Base-by-base conservation (phyloP, 495 filamentous ascomycete genomes). In the Penicillium bovifimosum region DNA sequence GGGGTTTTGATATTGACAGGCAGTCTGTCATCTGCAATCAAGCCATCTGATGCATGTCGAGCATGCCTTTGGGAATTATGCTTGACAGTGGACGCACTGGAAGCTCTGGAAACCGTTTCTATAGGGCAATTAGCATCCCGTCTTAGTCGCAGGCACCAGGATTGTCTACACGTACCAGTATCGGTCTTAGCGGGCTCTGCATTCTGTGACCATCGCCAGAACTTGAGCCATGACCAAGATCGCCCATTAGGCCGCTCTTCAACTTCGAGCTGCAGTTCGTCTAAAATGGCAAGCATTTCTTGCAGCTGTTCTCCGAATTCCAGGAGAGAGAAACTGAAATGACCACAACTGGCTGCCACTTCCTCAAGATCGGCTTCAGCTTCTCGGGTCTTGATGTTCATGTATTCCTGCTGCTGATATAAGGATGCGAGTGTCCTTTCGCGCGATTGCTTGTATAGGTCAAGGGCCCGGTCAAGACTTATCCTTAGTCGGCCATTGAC, bases 361-460 rank as follows among this genome's bases (percentile, higher is more conserved):
- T 98, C 93, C 65, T 98, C 93, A 43, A 95, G 86, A 62, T 96
- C 93, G 6, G 93, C 93, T 53, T 92, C 86, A n/a, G 88, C 74
- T 35, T 85, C 84, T 29, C 87, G 74, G 2, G 81, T 79, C 28
- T 81, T 76, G 5, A 82, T 70, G 48, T 80, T 80, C 34, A 81
- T 79, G 18, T 88, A 72, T 47, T 89, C 83, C 48, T 88, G 86
- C 36, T 76, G 83, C 52, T 82, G 84, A 67, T 97, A 96, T 11
- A 98, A 75, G 44, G 82, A 73, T 46, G 81, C 77, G 2, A 98
- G 76, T 0, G 91, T 90, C 45, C 86, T 81, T 32, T 82, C 76
- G 58, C 92, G 77, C 13, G 91, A 85, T 40, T 76, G 66, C 28
- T 80, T 84, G 62, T 92, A 98, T 6, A 97, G 68, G 11, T 80